Conservation (phyloP, 768 basidiomycete genomes). For the Russula sp. region DNA sequence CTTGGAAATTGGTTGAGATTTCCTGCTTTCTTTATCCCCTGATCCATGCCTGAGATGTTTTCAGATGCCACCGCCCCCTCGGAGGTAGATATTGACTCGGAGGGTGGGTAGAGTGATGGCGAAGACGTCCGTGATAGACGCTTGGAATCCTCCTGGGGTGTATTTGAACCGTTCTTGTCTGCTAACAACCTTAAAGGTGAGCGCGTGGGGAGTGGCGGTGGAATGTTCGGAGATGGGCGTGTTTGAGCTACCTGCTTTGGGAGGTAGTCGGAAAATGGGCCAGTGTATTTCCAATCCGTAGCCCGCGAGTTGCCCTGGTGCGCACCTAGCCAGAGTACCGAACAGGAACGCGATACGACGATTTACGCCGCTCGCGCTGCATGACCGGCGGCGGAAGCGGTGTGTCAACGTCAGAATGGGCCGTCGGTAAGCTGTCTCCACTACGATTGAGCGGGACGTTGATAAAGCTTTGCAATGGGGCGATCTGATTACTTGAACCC, state of each 20-base stretch:
- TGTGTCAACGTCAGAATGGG: neutral
- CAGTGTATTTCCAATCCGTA: conserved; percentile 16
- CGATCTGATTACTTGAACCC: neutral
- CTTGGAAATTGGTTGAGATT: neutral
- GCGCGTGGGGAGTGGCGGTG: conserved; percentile 31
- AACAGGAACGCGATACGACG: conserved; percentile 21
- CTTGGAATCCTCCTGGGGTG: neutral
- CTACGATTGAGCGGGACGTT: conserved; percentile 3
- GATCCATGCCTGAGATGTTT: neutral
- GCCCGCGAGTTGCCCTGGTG: neutral
- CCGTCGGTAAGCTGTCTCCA: conserved; percentile 1
- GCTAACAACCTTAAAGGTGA: conserved; percentile 21
- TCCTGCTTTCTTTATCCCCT: neutral
- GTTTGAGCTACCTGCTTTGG: conserved; percentile 3
- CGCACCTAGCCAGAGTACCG: conserved; percentile 8
- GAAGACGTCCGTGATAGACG: conserved; percentile 27
- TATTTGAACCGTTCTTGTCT: neutral
- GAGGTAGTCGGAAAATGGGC: conserved; percentile 30
- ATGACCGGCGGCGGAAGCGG: neutral
- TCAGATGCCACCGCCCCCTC: conserved; percentile 15
- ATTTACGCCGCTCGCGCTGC: neutral
- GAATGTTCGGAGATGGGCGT: conserved; percentile 32
- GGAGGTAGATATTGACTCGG: conserved; percentile 11
- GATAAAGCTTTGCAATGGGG: neutral
- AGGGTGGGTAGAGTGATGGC: conserved; percentile 32